A percentile compares a stretch with the other conserved stretches of the same genome.
These are phyloP conservation scores for Phaeophleospora eucalypticola DNA, from an alignment of 2,329 filamentous ascomycete species.

Conservation along the genomic window DNA sequence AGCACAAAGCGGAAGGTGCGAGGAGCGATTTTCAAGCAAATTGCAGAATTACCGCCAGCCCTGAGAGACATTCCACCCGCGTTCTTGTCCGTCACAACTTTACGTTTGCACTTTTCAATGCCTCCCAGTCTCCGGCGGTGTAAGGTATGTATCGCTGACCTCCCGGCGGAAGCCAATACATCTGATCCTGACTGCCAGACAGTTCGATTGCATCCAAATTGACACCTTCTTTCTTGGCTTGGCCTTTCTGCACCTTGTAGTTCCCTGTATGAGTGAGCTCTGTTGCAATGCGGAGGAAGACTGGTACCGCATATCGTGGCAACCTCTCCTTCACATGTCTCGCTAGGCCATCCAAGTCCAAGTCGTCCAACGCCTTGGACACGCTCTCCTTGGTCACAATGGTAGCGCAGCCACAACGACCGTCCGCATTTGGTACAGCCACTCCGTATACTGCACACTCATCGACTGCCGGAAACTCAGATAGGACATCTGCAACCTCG, in stretches of 20 bases:
- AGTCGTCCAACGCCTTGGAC: constrained; percentile 39
- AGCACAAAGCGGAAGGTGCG: too few relatives aligned
- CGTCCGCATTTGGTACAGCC: constrained; percentile 72
- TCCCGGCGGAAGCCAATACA: constrained; percentile 65
- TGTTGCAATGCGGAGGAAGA: constrained; percentile 68
- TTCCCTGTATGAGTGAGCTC: constrained; percentile 69
- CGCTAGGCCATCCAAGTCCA: constrained; percentile 57
- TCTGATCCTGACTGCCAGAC: constrained; percentile 42
- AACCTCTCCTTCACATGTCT: constrained; percentile 55
- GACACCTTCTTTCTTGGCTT: constrained; percentile 66
- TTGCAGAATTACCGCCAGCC: too few relatives aligned
- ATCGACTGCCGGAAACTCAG: constrained; percentile 59
- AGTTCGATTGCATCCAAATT: constrained; percentile 53
- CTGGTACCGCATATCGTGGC: constrained; percentile 69
- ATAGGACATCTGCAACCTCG: constrained; percentile 71
- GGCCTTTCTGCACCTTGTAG: constrained; percentile 81
- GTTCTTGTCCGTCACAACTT: too few relatives aligned
- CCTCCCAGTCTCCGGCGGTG: constrained; percentile 61
- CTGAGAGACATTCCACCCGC: too few relatives aligned
- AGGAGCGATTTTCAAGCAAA: too few relatives aligned
- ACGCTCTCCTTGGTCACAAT: constrained; percentile 54
- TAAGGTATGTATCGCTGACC: constrained; percentile 63
- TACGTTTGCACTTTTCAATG: constrained; percentile 61
- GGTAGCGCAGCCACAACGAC: constrained; percentile 77
- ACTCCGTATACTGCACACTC: constrained; percentile 88